A percentile compares a stretch with the other conserved stretches of the same genome.
Evolutionary conservation across 345 rosid genomes (phyloP).

Genomic region (Salix koriyanagi): DNA sequence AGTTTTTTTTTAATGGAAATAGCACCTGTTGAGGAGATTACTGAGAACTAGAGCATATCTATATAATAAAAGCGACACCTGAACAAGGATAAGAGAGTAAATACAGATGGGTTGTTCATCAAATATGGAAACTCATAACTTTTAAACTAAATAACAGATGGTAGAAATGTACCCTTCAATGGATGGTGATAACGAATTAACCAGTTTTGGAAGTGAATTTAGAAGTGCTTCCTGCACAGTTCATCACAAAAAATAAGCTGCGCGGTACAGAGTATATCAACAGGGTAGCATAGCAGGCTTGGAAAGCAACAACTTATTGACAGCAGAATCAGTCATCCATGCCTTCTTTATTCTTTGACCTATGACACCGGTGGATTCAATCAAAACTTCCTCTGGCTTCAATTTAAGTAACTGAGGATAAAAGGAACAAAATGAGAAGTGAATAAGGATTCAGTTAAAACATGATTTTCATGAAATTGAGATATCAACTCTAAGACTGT

Average conservation of each 20-base stretch:
- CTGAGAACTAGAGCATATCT: constrained; percentile 5
- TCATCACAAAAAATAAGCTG: constrained; percentile 10
- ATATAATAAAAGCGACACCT: background rate
- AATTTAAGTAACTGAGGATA: constrained; percentile 54
- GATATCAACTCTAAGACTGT: constrained; percentile 2
- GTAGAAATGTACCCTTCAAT: constrained; percentile 46
- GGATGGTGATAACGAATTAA: constrained; percentile 57
- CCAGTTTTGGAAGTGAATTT: constrained; percentile 66
- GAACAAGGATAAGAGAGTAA: background rate
- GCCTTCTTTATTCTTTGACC: constrained; percentile 95
- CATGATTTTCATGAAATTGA: constrained; percentile 4
- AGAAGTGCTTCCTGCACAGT: constrained; percentile 68
- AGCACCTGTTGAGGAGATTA: background rate
- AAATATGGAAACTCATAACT: background rate
- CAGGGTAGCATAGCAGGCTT: background rate
- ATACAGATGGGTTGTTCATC: background rate
- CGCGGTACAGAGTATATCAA: background rate
- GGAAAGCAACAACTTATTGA: background rate
- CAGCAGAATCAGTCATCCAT: background rate
- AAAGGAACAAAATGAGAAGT: constrained; percentile 4
- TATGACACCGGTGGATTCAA: constrained; percentile 94
- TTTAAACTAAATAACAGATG: background rate
- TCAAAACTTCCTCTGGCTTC: constrained; percentile 58
- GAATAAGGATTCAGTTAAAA: background rate
- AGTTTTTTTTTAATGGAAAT: constrained; percentile 16